Base-by-base conservation (phyloP, 108 stramenopile species). In the Cyclotella kingstonii region DNA sequence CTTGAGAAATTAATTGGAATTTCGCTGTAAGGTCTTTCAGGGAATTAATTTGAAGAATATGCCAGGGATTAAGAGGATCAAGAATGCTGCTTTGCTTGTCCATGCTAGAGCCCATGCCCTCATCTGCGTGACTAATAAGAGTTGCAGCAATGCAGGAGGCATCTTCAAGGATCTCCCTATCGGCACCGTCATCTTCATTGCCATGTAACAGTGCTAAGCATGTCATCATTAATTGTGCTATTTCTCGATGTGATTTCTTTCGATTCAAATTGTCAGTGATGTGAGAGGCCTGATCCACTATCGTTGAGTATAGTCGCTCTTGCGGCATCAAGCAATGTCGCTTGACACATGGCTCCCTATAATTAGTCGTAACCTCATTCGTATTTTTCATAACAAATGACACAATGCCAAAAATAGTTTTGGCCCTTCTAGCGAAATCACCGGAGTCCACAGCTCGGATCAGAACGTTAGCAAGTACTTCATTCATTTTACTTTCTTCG, bases 41-140 rank as follows among this genome's bases (percentile, higher is more conserved):
- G 18, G 63, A 29, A 12, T 59, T 59, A 14, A 64, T 43, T n/a
- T 73, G 62, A 30, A 73, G 53, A 12, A 55, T 58, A 54, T 73
- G 71, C 71, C 71, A 73, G n/a, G 71, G 71, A 64, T 73, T 73
- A 31, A 73, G 71, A 35, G 71, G 71, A 52, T 73, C 71, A 18
- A 71, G 15, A 25, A 49, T 12, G 14, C n/a, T 28, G 3, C 18
- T 47, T 40, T 7, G 19, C 33, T 34, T 51, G 34, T 17, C 0
- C 19, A 22, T 10, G 17, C 9, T 43, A 4, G 42, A 41, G 21
- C 7, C 57, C n/a, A 17, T 27, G 8, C 44, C 42, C 14, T 47
- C 34, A 10, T 22, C 19, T 33, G 17, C 33, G 23, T 46, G 19
- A 33, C 40, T 23, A 55, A 73, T 51, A 31, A 64, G 39, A 29